Percentiles rank a stretch among this genome's conserved stretches.
Evolutionary conservation across 768 basidiomycete genomes (phyloP).

Genomic region (Boletus patriciae): DNA sequence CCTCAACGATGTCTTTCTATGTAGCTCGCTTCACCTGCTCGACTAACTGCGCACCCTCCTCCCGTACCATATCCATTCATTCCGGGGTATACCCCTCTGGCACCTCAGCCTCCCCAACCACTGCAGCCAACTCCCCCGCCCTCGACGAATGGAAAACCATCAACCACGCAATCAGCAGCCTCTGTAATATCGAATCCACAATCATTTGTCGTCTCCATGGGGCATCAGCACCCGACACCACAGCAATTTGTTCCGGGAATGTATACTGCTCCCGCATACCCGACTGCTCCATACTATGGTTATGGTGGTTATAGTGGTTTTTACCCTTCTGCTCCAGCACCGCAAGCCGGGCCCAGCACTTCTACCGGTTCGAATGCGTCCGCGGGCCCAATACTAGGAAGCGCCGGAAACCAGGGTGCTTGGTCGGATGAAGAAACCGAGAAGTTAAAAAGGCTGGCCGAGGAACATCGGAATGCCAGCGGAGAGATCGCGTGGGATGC

Average conservation of each 20-base stretch:
- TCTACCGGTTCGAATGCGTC: slow-evolving; percentile 29
- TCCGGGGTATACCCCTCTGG: slow-evolving; percentile 38
- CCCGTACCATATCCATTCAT: slow-evolving; percentile 54
- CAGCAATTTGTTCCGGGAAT: slow-evolving; percentile 44
- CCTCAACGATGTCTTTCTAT: slow-evolving; percentile 14
- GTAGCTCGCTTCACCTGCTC: slow-evolving; percentile 73
- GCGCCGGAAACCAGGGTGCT: slow-evolving; percentile 59
- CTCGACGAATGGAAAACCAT: slow-evolving; percentile 35
- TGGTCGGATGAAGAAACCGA: slow-evolving; percentile 82
- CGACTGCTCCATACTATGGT: slow-evolving; percentile 63
- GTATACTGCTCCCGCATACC: slow-evolving; percentile 44
- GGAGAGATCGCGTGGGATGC: slow-evolving; percentile 75
- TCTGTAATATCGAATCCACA: slow-evolving; percentile 67
- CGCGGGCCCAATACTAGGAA: slow-evolving; percentile 19
- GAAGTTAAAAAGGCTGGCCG: slow-evolving; percentile 63
- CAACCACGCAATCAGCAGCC: slow-evolving; percentile 37
- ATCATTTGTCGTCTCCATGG: slow-evolving; percentile 70
- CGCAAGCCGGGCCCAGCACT: slow-evolving; percentile 27
- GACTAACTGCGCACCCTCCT: slow-evolving; percentile 64
- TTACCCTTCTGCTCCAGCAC: slow-evolving; percentile 27
- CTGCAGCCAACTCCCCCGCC: slow-evolving; percentile 39
- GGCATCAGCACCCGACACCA: slow-evolving; percentile 49
- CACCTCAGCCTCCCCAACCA: slow-evolving; percentile 31
- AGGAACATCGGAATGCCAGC: slow-evolving; percentile 54
- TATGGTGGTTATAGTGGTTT: slow-evolving; percentile 43